Evolutionary conservation across 139 green algal species (phyloP).

Genomic region (Chlamydomonas schloesseri): DNA sequence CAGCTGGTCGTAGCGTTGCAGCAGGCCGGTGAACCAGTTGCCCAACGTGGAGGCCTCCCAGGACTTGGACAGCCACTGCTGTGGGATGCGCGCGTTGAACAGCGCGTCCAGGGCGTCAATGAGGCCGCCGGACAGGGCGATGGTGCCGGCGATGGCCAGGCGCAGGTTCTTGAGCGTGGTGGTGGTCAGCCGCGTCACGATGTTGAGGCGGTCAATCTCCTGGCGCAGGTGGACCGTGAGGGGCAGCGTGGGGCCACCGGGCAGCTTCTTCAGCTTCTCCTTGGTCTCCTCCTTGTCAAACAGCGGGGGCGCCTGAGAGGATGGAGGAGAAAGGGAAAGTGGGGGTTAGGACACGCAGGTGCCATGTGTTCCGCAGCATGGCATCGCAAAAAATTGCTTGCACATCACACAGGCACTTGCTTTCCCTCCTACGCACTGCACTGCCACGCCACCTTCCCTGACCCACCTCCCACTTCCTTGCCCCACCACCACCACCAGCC

Average conservation of each 20-base stretch:
- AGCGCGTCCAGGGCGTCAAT: constrained; percentile 89
- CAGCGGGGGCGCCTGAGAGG: constrained; percentile 68
- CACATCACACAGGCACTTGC: too few relatives aligned
- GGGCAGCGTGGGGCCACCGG: constrained; percentile 80
- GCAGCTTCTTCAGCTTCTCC: constrained; percentile 90
- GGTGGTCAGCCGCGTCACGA: constrained; percentile 60
- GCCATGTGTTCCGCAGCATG: too few relatives aligned
- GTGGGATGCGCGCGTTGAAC: constrained; percentile 88
- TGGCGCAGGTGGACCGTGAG: constrained; percentile 95
- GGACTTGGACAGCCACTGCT: constrained; percentile 83
- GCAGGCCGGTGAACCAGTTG: constrained; percentile 91
- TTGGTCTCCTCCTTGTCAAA: constrained; percentile 92
- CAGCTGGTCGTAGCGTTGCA: constrained; percentile 93
- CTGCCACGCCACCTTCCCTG: too few relatives aligned
- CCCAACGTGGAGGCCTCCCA: constrained; percentile 87
- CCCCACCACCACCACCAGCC: too few relatives aligned
- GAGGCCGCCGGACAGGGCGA: constrained; percentile 85
- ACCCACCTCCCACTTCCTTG: too few relatives aligned
- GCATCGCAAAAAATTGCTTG: too few relatives aligned
- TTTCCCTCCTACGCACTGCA: too few relatives aligned
- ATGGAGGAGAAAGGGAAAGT: not conserved
- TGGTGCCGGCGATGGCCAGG: constrained; percentile 91
- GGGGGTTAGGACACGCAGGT: not conserved
- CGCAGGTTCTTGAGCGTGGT: constrained; percentile 80
- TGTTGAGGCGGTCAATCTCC: constrained; percentile 94